These are phyloP conservation scores for Sporothrix brunneoviolacea DNA, from an alignment of 2,329 filamentous ascomycete genomes.

Conservation along the genomic window DNA sequence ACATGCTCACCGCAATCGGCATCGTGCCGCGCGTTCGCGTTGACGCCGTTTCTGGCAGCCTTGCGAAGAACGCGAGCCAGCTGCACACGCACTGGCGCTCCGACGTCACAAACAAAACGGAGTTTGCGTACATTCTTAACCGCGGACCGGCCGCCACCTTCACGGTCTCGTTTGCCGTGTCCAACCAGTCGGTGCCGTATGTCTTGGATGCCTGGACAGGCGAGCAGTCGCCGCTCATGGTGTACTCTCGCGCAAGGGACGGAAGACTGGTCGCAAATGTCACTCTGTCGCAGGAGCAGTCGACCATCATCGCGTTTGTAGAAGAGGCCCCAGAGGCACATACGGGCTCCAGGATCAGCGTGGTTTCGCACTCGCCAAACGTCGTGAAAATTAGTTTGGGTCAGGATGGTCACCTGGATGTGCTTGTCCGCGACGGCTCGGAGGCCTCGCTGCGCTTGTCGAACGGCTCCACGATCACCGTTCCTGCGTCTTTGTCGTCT, in stretches of 20 bases:
- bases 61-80: slow-evolving; percentile 21
- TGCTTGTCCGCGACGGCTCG: not conserved
- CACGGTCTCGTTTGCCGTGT: slow-evolving; percentile 15
- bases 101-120: slow-evolving; percentile 20
- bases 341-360: not conserved
- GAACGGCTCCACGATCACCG: slow-evolving; percentile 4
- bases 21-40: slow-evolving; percentile 2
- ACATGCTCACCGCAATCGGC: not conserved
- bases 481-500: not conserved
- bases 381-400: not conserved
- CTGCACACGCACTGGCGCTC: slow-evolving; percentile 31
- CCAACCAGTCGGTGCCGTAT: slow-evolving; percentile 4
- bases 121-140: slow-evolving; percentile 36
- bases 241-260: slow-evolving; percentile 2
- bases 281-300: slow-evolving; percentile 9
- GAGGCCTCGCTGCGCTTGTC: slow-evolving; percentile 9
- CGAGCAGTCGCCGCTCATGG: slow-evolving; percentile 24
- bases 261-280: slow-evolving; percentile 4
- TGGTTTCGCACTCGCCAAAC: slow-evolving; percentile 10
- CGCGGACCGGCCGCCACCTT: slow-evolving; percentile 10
- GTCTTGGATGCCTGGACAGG: slow-evolving; percentile 38
- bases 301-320: slow-evolving; percentile 12
- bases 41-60: slow-evolving; percentile 19
- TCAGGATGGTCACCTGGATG: not conserved
- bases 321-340: not conserved